Percentiles rank a stretch among this genome's conserved stretches.
These are phyloP conservation scores for Poa annua DNA, from an alignment of 176 grass and related monocot genomes.

Conservation along the genomic window DNA sequence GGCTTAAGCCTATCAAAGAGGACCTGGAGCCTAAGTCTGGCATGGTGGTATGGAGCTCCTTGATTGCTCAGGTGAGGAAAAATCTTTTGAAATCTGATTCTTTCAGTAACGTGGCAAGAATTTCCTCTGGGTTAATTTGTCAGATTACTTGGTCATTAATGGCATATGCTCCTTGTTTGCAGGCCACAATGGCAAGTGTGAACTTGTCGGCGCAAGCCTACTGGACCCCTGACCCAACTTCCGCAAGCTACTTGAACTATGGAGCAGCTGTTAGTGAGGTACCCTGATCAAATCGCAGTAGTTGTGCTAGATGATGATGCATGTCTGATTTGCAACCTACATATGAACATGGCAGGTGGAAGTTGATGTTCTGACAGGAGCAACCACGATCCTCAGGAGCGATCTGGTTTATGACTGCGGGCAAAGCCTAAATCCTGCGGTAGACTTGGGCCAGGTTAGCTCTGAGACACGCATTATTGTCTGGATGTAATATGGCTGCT, in stretches of 20 bases:
- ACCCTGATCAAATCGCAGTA: neutral
- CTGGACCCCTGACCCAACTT: conserved; percentile 60
- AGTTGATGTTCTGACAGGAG: conserved; percentile 72
- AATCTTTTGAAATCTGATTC: neutral
- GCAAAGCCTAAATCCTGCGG: conserved; percentile 78
- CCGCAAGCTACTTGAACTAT: conserved; percentile 65
- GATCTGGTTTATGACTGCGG: conserved; percentile 79
- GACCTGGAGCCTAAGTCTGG: conserved; percentile 49
- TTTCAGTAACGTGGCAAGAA: neutral
- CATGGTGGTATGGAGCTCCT: conserved; percentile 55
- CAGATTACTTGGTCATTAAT: neutral
- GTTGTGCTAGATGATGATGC: neutral
- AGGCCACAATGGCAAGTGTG: conserved; percentile 59
- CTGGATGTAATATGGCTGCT: neutral
- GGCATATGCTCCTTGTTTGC: conserved; percentile 15
- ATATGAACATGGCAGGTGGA: conserved; percentile 56
- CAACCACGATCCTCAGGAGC: conserved; percentile 68
- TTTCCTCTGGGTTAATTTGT: neutral
- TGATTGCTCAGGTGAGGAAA: conserved; percentile 64
- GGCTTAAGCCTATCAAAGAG: conserved; percentile 75
- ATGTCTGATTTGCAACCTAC: conserved; percentile 8
- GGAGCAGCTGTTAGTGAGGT: conserved; percentile 79
- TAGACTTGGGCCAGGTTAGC: conserved; percentile 81
- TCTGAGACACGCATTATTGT: neutral
- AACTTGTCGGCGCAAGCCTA: conserved; percentile 63